Evolutionary conservation across 1,284 basidiomycete species (phyloP), one percentile per base, ranked within the genome.

Genomic region (Ustilago trichophora): DNA sequence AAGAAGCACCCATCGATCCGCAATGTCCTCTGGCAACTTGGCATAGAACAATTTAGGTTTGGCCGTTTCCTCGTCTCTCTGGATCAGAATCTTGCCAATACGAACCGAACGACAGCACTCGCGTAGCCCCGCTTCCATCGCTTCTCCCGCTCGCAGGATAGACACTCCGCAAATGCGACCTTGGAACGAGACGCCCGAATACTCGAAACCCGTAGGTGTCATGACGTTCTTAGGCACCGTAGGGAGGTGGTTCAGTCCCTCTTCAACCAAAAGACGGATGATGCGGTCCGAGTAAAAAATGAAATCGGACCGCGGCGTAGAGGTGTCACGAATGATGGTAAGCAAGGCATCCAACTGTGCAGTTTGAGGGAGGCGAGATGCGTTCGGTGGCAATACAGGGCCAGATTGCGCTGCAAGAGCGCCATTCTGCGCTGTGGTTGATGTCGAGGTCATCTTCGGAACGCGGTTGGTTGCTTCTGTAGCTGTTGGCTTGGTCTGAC

Each of bases 21-120:
- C 88, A 58, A 98, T 97, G 81, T 98, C 95, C 77, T 90, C 90
- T 3, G 95, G 95, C 45, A 98, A 88, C 88, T 97, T 86, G 50
- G 85, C 84, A 74, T 85, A 85, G 83, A 85, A 80, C 13, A 80
- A 71, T 35, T 80, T 79, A 11, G 78, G 72, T 45, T 78, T 67
- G 8, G 78, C 72, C 7, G 78, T 80, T 42, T 72, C 76, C 34
- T 80, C 78, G 60, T 80, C 78, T 21, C 65, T 52, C 49, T 75
- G 73, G 41, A 77, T 73, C 74, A 90, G 90, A 58, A 73, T 79
- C 64, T 74, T 75, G 34, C 78, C 75, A 46, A 78, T 74, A 5
- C 73, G 63, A 24, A 67, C 71, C 49, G 48, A 76, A 43, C 86
- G 83, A 75, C 95, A 89, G 84, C 94, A 98, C 44, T 98, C 95